Conservation (phyloP, 192 early-diverging fungal genomes). For the Thamnidium elegans region DNA sequence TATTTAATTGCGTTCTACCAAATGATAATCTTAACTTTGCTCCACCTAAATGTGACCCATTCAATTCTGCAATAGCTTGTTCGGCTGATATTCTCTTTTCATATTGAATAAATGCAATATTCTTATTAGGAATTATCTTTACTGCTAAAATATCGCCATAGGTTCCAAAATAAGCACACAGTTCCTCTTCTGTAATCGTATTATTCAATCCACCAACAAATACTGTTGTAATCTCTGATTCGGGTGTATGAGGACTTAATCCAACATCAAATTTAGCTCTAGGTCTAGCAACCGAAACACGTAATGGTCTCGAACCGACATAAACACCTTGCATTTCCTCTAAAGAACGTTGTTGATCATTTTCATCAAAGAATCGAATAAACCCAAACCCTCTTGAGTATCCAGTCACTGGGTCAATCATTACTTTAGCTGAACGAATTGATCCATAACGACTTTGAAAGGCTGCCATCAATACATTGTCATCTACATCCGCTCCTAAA, state of each 20-base stretch:
- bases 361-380: constrained; percentile 23
- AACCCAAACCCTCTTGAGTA: constrained; percentile 90
- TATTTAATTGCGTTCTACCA: constrained; percentile 19
- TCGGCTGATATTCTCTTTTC: constrained; percentile 3
- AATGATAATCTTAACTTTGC: constrained; percentile 19
- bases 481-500: constrained; percentile 11
- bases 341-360: constrained; percentile 6
- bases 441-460: constrained; percentile 19
- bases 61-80: constrained; percentile 11
- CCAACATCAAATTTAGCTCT: constrained; percentile 18
- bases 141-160: constrained; percentile 16
- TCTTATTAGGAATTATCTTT: constrained; percentile 16
- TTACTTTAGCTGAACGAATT: constrained; percentile 72
- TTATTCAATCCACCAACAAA: constrained; percentile 17
- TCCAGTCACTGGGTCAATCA: constrained; percentile 79
- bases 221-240: constrained; percentile 12
- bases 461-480: constrained; percentile 11
- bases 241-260: constrained; percentile 3
- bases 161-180: constrained; percentile 9
- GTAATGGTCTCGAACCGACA: constrained; percentile 10
- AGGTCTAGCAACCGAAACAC: constrained; percentile 13
- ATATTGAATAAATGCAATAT: constrained; percentile 16
- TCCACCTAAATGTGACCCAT: constrained; percentile 14
- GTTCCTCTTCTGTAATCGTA: constrained; percentile 17
- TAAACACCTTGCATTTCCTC: constrained; percentile 20